These are phyloP conservation scores for Tolypocladium inflatum DNA, from an alignment of 2,329 filamentous ascomycete species.

Conservation along the genomic window DNA sequence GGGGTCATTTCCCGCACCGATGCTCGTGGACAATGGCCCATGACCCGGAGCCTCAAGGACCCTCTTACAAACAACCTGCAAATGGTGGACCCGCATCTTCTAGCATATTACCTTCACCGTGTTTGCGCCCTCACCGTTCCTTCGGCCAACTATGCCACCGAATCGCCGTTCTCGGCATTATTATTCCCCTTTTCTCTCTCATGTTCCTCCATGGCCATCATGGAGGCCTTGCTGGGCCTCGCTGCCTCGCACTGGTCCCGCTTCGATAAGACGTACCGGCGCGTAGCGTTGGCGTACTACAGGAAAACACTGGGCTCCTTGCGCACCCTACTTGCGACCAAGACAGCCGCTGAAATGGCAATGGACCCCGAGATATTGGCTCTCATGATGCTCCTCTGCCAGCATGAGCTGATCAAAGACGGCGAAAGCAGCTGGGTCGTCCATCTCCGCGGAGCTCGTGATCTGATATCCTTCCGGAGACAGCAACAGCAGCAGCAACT, in stretches of 20 bases:
- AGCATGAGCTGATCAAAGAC: neutral
- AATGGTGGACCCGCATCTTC: neutral
- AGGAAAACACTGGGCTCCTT: neutral
- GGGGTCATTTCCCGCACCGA: neutral
- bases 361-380: neutral
- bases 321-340: neutral
- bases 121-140: neutral
- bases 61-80: neutral
- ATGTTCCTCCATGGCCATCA: neutral
- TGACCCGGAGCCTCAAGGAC: neutral
- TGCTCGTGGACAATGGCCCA: neutral
- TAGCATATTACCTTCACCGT: neutral
- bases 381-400: neutral
- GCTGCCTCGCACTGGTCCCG: neutral
- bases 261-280: neutral
- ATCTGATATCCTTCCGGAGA: neutral
- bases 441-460: neutral
- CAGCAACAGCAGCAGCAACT: neutral
- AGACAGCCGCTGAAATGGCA: neutral
- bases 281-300: neutral
- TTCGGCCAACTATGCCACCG: neutral
- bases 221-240: neutral
- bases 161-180: neutral
- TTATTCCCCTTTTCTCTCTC: neutral
- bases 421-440: neutral